Evolutionary conservation across 2,329 filamentous ascomycete species (phyloP).

Genomic region (Penicillium freii): DNA sequence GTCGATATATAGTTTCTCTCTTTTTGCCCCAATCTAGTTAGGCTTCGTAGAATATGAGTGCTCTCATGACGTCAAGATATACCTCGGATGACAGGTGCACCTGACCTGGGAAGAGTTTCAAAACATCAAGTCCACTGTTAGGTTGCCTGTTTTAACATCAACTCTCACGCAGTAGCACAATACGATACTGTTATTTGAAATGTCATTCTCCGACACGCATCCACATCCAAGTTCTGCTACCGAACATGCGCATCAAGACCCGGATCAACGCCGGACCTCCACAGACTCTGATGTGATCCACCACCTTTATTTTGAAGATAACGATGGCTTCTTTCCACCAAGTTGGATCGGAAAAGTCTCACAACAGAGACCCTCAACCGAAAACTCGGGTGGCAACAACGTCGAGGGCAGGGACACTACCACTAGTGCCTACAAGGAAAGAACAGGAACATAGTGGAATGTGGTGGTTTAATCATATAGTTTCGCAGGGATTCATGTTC

Average conservation of each 20-base stretch:
- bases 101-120: not conserved
- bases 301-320: constrained; percentile 38
- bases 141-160: not conserved
- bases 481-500: not conserved
- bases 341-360: constrained; percentile 26
- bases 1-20: no score
- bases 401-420: not conserved
- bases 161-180: not conserved
- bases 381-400: constrained; percentile 5
- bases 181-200: not conserved
- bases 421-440: not conserved
- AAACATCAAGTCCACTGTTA: not conserved
- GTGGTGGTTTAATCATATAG: not conserved
- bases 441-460: not conserved
- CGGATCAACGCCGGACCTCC: constrained; percentile 1
- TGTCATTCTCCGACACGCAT: not conserved
- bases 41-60: not conserved
- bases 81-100: not conserved
- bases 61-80: not conserved
- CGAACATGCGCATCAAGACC: not conserved
- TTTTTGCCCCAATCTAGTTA: not conserved
- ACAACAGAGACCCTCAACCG: constrained; percentile 6
- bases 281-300: constrained; percentile 28
- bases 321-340: constrained; percentile 37
- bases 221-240: not conserved